Evolutionary conservation across 1,139 yeast species (phyloP).

Genomic region (Zygosaccharomyces sapae): DNA sequence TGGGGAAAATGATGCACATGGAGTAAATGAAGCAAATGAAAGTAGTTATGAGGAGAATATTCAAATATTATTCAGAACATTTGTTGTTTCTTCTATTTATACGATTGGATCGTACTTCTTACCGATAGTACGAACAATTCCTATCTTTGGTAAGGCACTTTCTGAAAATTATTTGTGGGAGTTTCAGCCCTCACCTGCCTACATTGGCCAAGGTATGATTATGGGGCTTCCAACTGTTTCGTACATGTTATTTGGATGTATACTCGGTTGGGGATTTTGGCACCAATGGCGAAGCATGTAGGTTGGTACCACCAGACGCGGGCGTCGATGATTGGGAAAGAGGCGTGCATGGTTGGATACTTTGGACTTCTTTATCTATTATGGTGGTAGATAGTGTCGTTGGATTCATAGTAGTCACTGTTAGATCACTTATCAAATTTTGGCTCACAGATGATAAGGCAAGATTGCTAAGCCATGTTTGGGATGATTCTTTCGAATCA

Average conservation of each 20-base stretch:
- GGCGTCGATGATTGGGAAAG: slow-evolving; percentile 85
- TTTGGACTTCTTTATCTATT: slow-evolving; percentile 88
- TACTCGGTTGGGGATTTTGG: slow-evolving; percentile 90
- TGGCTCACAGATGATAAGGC: slow-evolving; percentile 28
- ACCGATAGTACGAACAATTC: slow-evolving; percentile 64
- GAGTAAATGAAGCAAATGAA: slow-evolving; percentile 24
- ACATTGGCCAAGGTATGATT: slow-evolving; percentile 94
- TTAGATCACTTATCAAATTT: slow-evolving; percentile 41
- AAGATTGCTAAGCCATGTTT: slow-evolving; percentile 21
- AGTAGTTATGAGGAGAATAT: slow-evolving; percentile 55
- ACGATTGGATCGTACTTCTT: slow-evolving; percentile 68
- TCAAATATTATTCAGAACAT: slow-evolving; percentile 53
- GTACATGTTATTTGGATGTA: slow-evolving; percentile 84
- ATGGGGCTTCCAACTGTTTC: slow-evolving; percentile 93
- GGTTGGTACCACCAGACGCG: slow-evolving; percentile 75
- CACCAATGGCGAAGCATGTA: slow-evolving; percentile 64
- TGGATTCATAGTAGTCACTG: slow-evolving; percentile 64
- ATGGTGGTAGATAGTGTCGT: slow-evolving; percentile 92
- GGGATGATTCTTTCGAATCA: slow-evolving; percentile 34
- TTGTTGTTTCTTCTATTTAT: slow-evolving; percentile 64
- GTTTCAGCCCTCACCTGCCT: slow-evolving; percentile 94
- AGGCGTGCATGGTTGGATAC: slow-evolving; percentile 97
- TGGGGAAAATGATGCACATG: slow-evolving; percentile 15
- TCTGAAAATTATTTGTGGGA: slow-evolving; percentile 73
- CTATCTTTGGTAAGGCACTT: slow-evolving; percentile 67